Conservation (phyloP, 805 yeast species). For the Myxozyma melibiosi region DNA sequence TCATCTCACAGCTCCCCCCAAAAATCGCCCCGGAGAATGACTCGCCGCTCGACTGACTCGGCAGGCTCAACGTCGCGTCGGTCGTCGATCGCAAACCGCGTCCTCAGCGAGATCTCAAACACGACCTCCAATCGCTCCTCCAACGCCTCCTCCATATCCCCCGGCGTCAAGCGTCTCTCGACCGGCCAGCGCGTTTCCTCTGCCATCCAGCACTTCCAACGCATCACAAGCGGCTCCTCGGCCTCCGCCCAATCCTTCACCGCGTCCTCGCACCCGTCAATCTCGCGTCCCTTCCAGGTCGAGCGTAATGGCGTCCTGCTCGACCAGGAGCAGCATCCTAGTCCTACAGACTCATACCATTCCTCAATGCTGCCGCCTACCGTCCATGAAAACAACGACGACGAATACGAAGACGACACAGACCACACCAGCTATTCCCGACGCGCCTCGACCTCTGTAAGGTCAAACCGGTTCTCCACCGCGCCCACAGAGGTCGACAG, state of each 20-base stretch:
- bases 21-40: not conserved
- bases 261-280: not conserved
- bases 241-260: not conserved
- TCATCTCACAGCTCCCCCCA: not conserved
- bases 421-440: not conserved
- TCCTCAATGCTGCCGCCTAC: not conserved
- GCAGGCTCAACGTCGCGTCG: conserved; percentile 5
- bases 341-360: not conserved
- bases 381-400: not conserved
- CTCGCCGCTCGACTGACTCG: conserved; percentile 1
- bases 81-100: conserved; percentile 17
- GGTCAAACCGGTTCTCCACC: not conserved
- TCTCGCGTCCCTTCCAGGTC: conserved; percentile 12
- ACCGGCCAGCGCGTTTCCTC: conserved; percentile 24
- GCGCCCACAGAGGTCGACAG: not conserved
- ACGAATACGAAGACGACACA: not conserved
- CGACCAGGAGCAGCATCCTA: not conserved
- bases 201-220: conserved; percentile 28
- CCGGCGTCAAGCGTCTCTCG: conserved; percentile 8
- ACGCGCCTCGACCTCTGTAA: conserved; percentile 2
- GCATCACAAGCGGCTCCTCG: conserved; percentile 8
- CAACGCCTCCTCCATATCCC: conserved; percentile 1
- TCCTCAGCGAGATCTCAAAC: conserved; percentile 22
- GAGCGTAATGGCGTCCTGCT: conserved; percentile 8
- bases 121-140: conserved; percentile 5